Conservation (phyloP, 1,284 basidiomycete species). For the Cutaneotrichosporon cutaneum region DNA sequence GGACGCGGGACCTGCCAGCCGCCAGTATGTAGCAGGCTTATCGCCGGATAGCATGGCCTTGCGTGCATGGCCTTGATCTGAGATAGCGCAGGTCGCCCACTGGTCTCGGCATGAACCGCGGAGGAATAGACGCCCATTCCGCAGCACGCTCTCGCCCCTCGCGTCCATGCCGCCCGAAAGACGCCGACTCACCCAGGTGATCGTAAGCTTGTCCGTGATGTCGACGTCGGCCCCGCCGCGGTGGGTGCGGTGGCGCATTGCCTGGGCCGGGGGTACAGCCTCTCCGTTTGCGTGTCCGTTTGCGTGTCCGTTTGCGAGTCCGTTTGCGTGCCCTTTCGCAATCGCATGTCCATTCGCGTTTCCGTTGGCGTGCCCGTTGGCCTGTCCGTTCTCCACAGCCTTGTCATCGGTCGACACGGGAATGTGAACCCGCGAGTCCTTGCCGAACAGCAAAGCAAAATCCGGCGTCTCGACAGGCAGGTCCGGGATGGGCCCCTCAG, state of each 20-base stretch:
- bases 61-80: no score
- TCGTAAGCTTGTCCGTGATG: slow-evolving; percentile 46
- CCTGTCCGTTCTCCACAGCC: not conserved
- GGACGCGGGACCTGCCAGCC: no score
- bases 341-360: slow-evolving; percentile 7
- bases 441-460: slow-evolving; percentile 44
- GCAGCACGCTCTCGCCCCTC: not conserved
- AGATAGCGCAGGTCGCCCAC: no score
- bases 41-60: no score
- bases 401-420: slow-evolving; percentile 11
- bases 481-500: slow-evolving; percentile 41
- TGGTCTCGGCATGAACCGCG: no score
- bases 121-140: no score
- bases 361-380: slow-evolving; percentile 9
- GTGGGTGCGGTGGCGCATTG: slow-evolving; percentile 11
- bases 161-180: not conserved
- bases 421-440: slow-evolving; percentile 6
- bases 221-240: slow-evolving; percentile 37
- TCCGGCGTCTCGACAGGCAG: slow-evolving; percentile 47
- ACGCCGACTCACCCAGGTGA: slow-evolving; percentile 44
- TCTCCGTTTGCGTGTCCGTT: not conserved
- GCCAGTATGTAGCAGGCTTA: no score
- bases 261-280: not conserved
- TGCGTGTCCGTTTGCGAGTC: not conserved
- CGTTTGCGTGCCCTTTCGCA: slow-evolving; percentile 1